Percentiles rank a stretch among this genome's conserved stretches.
phyloP scores from a whole-genome alignment of 2,329 filamentous ascomycete species.

The Ascochyta viciae-villosae region DNA sequence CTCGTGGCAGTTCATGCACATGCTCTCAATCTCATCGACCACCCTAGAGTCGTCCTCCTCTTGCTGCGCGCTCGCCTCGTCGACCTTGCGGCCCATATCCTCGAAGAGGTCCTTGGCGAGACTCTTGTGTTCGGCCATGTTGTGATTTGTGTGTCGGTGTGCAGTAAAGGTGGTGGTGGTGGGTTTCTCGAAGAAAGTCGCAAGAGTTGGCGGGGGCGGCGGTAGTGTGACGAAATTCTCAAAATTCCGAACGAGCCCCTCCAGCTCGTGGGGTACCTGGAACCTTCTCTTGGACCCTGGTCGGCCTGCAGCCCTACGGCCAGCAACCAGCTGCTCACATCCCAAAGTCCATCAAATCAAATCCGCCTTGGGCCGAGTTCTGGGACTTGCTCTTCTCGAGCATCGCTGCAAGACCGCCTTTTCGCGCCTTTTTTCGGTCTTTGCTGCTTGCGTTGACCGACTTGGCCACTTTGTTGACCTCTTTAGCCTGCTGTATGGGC shows the following conservation, averaged over 20 bases:
- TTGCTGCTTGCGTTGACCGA: slow-evolving; percentile 59
- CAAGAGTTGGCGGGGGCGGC: slow-evolving; percentile 14
- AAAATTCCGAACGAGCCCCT: slow-evolving; percentile 35
- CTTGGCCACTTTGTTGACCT: slow-evolving; percentile 29
- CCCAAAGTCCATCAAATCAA: slow-evolving; percentile 63
- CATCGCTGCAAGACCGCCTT: slow-evolving; percentile 61
- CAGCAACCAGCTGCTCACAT: slow-evolving; percentile 44
- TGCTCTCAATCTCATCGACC: slow-evolving; percentile 61
- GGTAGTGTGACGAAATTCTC: slow-evolving; percentile 31
- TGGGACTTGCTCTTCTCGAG: slow-evolving; percentile 56
- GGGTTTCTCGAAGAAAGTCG: slow-evolving; percentile 4
- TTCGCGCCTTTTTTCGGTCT: slow-evolving; percentile 62
- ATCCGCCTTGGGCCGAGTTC: slow-evolving; percentile 42
- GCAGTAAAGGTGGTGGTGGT: slow-evolving; percentile 2
- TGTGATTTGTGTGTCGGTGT: slow-evolving; percentile 2
- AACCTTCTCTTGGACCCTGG: slow-evolving; percentile 25
- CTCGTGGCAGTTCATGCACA: slow-evolving; percentile 64
- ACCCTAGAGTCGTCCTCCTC: slow-evolving; percentile 53
- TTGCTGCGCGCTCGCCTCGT: slow-evolving; percentile 47
- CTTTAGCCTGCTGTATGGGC: slow-evolving; percentile 15
- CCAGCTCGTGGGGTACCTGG: slow-evolving; percentile 10
- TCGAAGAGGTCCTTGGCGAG: slow-evolving; percentile 59
- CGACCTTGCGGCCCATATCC: slow-evolving; percentile 60
- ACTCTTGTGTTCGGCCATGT: slow-evolving; percentile 46
- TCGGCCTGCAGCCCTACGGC: slow-evolving; percentile 38